Percentiles rank a stretch among this genome's conserved stretches.
phyloP scores from a whole-genome alignment of 116 monocot genomes.

The Dioscorea cayenensis region DNA sequence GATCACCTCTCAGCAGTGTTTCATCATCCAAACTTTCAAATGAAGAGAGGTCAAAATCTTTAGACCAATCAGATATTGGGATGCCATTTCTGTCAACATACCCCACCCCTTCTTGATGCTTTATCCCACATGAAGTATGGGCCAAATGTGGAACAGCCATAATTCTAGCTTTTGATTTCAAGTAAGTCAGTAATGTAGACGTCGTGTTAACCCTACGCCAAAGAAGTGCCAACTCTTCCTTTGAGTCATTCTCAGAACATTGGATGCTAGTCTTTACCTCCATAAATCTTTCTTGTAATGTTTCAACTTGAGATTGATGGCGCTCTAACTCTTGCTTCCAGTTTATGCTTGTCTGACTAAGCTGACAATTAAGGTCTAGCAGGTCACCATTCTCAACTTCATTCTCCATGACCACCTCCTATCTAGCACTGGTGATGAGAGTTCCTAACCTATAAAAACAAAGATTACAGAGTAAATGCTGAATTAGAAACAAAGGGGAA shows the following conservation, averaged over 20 bases:
- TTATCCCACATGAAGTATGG: slow-evolving; percentile 58
- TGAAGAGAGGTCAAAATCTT: slow-evolving; percentile 36
- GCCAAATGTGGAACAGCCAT: slow-evolving; percentile 65
- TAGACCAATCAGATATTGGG: slow-evolving; percentile 54
- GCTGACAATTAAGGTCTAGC: slow-evolving; percentile 1
- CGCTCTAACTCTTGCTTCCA: slow-evolving; percentile 53
- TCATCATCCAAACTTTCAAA: slow-evolving; percentile 34
- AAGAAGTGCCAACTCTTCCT: slow-evolving; percentile 60
- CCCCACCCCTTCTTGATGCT: slow-evolving; percentile 46
- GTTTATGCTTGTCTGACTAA: slow-evolving; percentile 11
- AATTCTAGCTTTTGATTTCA: slow-evolving; percentile 76
- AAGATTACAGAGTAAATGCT: background rate
- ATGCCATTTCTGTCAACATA: slow-evolving; percentile 45
- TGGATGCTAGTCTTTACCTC: slow-evolving; percentile 58
- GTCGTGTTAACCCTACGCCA: slow-evolving; percentile 68
- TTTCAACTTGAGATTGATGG: slow-evolving; percentile 52
- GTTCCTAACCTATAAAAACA: background rate
- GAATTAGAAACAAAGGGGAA: background rate
- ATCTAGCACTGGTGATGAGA: background rate
- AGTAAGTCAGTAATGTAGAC: slow-evolving; percentile 60
- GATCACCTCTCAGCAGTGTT: slow-evolving; percentile 5
- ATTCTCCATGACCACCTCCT: slow-evolving; percentile 18
- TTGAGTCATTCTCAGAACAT: slow-evolving; percentile 41
- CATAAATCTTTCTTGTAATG: slow-evolving; percentile 43
- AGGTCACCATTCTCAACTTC: slow-evolving; percentile 8